Evolutionary conservation across 805 yeast species (phyloP).

Genomic region (Candida nanaspora): DNA sequence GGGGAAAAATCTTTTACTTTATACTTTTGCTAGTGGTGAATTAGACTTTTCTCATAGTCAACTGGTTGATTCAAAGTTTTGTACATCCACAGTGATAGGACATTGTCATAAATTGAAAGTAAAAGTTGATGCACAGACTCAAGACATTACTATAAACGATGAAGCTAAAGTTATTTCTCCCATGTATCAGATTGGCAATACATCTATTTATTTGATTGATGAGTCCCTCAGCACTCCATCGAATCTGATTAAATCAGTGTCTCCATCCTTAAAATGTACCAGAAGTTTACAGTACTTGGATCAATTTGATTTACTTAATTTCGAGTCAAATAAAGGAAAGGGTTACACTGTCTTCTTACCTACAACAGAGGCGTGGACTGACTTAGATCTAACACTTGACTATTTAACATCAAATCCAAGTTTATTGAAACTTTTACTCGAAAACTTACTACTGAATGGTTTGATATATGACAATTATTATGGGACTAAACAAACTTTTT

Average conservation of each 20-base stretch:
- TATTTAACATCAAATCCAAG: constrained; percentile 48
- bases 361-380: constrained; percentile 65
- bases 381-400: constrained; percentile 49
- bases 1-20: constrained; percentile 35
- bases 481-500: constrained; percentile 15
- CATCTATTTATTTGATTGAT: constrained; percentile 58
- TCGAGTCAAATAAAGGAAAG: constrained; percentile 35
- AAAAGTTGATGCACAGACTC: constrained; percentile 20
- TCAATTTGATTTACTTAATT: constrained; percentile 41
- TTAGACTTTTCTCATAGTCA: constrained; percentile 26
- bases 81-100: constrained; percentile 48
- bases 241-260: constrained; percentile 56
- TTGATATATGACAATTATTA: constrained; percentile 60
- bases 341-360: constrained; percentile 82
- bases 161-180: constrained; percentile 37
- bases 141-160: constrained; percentile 42
- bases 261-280: constrained; percentile 57
- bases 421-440: constrained; percentile 45
- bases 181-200: constrained; percentile 49
- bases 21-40: constrained; percentile 55
- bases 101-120: constrained; percentile 59
- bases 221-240: constrained; percentile 58
- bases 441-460: constrained; percentile 53
- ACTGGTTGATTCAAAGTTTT: constrained; percentile 45
- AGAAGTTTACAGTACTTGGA: constrained; percentile 54